A percentile compares a stretch with the other conserved stretches of the same genome.
Conservation (phyloP, 345 rosid genomes). For the Populus pruinosa region DNA sequence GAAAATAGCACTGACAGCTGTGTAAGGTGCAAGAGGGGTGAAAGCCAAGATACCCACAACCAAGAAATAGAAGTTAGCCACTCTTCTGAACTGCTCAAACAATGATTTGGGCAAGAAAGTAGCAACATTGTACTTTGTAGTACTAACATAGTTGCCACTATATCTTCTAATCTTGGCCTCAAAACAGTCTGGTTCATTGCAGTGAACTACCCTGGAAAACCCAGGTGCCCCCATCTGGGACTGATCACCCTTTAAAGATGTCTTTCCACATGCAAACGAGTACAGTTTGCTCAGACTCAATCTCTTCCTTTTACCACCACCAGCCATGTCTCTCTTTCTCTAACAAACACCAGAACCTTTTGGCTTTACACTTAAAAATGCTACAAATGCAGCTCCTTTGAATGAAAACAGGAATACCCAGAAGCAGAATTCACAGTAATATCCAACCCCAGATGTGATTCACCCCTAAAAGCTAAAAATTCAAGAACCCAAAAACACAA, state of each 20-base stretch:
- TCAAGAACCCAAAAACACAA: neutral
- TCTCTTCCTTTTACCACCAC: constrained; percentile 50
- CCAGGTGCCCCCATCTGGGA: constrained; percentile 81
- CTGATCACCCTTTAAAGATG: constrained; percentile 62
- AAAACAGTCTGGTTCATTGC: constrained; percentile 66
- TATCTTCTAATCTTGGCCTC: constrained; percentile 58
- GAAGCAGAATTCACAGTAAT: neutral
- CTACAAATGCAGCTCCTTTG: constrained; percentile 5
- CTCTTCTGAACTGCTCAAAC: constrained; percentile 96
- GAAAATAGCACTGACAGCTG: constrained; percentile 60
- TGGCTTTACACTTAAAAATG: neutral
- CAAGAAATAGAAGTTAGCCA: constrained; percentile 84
- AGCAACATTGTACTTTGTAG: constrained; percentile 72
- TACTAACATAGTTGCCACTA: constrained; percentile 55
- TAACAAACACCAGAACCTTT: neutral
- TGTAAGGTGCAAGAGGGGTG: constrained; percentile 70
- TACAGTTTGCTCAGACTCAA: constrained; percentile 71
- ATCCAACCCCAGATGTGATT: constrained; percentile 18
- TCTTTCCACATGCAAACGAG: constrained; percentile 52
- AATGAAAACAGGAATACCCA: neutral
- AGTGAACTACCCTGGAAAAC: constrained; percentile 72
- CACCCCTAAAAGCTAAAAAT: constrained; percentile 3
- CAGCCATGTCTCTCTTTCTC: constrained; percentile 38
- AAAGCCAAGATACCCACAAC: constrained; percentile 68
- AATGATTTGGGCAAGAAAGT: constrained; percentile 87